Evolutionary conservation across 2,329 filamentous ascomycete species (phyloP).

Genomic region (Orbilia quercus): DNA sequence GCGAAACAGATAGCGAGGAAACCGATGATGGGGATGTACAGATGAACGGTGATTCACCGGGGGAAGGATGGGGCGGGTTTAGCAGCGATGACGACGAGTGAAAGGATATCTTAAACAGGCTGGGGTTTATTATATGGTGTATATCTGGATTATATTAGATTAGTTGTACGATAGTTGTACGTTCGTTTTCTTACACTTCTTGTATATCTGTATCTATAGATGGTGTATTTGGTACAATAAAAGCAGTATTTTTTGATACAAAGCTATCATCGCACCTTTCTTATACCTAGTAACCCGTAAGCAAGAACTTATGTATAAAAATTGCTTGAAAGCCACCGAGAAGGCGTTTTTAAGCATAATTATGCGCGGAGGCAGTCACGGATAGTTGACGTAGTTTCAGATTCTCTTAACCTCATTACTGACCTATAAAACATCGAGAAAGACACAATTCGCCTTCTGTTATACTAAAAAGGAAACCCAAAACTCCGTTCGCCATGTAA

Average conservation of each 20-base stretch:
- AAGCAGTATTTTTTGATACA: background rate
- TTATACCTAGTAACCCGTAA: no score
- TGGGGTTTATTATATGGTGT: background rate
- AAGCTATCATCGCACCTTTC: no score
- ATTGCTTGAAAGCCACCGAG: no score
- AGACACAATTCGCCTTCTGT: no score
- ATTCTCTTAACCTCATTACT: no score
- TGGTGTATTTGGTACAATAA: conserved; percentile 32
- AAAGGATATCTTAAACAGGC: background rate
- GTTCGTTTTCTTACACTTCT: conserved; percentile 13
- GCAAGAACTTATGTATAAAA: no score
- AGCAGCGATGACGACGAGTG: conserved; percentile 29
- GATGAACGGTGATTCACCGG: conserved; percentile 41
- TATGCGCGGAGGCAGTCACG: no score
- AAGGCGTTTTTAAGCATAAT: no score
- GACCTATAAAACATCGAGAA: no score
- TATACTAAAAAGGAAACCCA: no score
- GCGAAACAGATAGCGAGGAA: conserved; percentile 26
- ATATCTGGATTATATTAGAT: background rate
- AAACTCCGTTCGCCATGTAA: no score
- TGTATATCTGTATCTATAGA: conserved; percentile 36
- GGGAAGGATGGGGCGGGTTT: conserved; percentile 40
- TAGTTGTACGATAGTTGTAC: conserved; percentile 16
- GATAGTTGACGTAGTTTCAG: no score
- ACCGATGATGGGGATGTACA: conserved; percentile 30